Base-by-base conservation (phyloP, 2,329 filamentous ascomycete species). In the Fusarium oxysporum region DNA sequence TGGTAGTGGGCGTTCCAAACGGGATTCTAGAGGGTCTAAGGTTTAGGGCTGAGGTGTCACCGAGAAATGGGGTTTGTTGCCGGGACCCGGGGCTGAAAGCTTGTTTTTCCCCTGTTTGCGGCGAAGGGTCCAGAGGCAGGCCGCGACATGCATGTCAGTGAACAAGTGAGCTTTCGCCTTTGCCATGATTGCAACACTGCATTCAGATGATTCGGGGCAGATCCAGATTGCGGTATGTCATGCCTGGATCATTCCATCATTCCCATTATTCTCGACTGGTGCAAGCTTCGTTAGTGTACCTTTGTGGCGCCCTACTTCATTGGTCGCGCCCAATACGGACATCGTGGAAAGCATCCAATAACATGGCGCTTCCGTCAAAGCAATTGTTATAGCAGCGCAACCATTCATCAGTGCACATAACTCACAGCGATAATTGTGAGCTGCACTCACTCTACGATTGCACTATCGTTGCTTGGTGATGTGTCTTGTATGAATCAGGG, bases 371-470 rank as follows among this genome's bases (percentile, higher is more conserved):
- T 10, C 4, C 6, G 6, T 12, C 3, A 2, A 16, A 10, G 3
- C 3, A 28, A 25, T 37, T 28, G 17, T 8, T 6, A 2, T 3
- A 13, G 8, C 21, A 19, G 30, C 16, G 11, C 30, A 33, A 13
- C 12, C 5, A 19, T 33, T 19, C 19, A 23, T 19, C 30, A 19
- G 8, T 6, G 5, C 3, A 50, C 4, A 9, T 5, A 17, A 5
- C 2, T 17, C 8, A 2, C 4, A 3, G 6, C 5, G 3, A 23
- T 32, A 8, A 4, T 17, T 12, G 7, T 21, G 6, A n/a, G 3
- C 14, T 30, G 13, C 13, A 6, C 2, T 4, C 13, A 16, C 6
- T n/a, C 3, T 11, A 4, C 5, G 2, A 14, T n/a, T 32, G 14
- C 28, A 48, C 10, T 4, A 7, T 32, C 10, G 5, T 33, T 10